Conservation (phyloP, 768 basidiomycete genomes). For the Mycena galericulata region DNA sequence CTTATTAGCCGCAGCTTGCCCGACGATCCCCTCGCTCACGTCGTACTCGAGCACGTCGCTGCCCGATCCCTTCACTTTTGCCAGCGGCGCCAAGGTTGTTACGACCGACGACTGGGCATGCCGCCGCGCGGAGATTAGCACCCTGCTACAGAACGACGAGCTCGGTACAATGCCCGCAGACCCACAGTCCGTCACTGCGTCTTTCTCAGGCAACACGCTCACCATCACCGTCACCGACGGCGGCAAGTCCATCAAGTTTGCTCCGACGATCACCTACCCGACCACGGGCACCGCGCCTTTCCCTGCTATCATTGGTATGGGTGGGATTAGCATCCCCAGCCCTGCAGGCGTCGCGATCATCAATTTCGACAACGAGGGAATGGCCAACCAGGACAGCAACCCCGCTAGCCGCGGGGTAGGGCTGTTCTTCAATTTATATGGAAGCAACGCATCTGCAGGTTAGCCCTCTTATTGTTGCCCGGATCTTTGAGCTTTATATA, state of each 20-base stretch:
- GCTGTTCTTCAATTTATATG: slow-evolving; percentile 69
- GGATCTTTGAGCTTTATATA: too few species aligned
- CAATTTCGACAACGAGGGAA: slow-evolving; percentile 65
- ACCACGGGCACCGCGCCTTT: slow-evolving; percentile 57
- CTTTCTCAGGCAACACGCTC: slow-evolving; percentile 58
- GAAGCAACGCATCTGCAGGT: slow-evolving; percentile 55
- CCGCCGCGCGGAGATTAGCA: slow-evolving; percentile 59
- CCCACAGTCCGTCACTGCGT: slow-evolving; percentile 59
- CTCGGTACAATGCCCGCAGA: slow-evolving; percentile 61
- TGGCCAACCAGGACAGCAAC: slow-evolving; percentile 42
- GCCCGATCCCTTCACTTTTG: slow-evolving; percentile 56
- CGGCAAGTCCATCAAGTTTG: slow-evolving; percentile 63
- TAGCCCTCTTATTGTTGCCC: neutral
- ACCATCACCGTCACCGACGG: slow-evolving; percentile 60
- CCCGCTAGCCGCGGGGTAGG: slow-evolving; percentile 44
- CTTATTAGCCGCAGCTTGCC: slow-evolving; percentile 13
- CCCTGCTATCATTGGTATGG: slow-evolving; percentile 59
- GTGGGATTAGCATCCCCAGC: slow-evolving; percentile 55
- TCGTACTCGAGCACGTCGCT: slow-evolving; percentile 38
- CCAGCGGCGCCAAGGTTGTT: slow-evolving; percentile 54
- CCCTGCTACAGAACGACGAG: slow-evolving; percentile 67
- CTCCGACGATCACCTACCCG: slow-evolving; percentile 58
- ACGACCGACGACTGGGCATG: slow-evolving; percentile 68
- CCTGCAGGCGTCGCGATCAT: slow-evolving; percentile 57
- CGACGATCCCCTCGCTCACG: slow-evolving; percentile 21